Conservation (phyloP, 2,329 filamentous ascomycete species). For the Arthrinium puccinioides region DNA sequence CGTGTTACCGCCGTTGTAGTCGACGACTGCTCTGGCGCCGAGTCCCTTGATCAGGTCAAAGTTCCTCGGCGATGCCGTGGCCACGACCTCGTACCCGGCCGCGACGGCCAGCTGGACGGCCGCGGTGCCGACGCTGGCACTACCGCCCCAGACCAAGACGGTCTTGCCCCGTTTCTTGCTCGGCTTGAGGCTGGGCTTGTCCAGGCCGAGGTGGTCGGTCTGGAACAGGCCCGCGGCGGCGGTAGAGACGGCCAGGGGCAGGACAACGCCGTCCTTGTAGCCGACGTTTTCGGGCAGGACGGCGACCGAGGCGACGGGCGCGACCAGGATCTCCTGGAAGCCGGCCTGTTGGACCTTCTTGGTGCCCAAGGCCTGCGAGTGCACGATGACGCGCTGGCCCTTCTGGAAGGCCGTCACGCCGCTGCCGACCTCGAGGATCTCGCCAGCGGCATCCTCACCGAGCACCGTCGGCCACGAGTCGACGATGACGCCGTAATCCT, state of each 20-base stretch:
- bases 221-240: slow-evolving; percentile 10
- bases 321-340: slow-evolving; percentile 11
- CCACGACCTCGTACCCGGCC: slow-evolving; percentile 32
- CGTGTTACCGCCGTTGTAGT: slow-evolving; percentile 16
- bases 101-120: slow-evolving; percentile 32
- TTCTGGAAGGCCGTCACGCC: slow-evolving; percentile 8
- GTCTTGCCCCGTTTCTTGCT: background rate
- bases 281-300: slow-evolving; percentile 9
- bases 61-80: slow-evolving; percentile 26
- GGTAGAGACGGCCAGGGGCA: slow-evolving; percentile 12
- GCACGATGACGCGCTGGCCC: slow-evolving; percentile 25
- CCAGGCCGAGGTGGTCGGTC: slow-evolving; percentile 3
- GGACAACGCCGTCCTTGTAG: slow-evolving; percentile 9
- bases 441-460: slow-evolving; percentile 16
- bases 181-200: background rate
- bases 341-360: slow-evolving; percentile 3
- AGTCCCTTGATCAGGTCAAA: slow-evolving; percentile 16
- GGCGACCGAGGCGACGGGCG: slow-evolving; percentile 2
- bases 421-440: slow-evolving; percentile 11
- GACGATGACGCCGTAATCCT: slow-evolving; percentile 17
- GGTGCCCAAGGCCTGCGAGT: slow-evolving; percentile 6
- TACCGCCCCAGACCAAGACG: slow-evolving; percentile 20
- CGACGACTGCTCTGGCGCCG: slow-evolving; percentile 14
- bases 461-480: slow-evolving; percentile 11
- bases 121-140: slow-evolving; percentile 31